Evolutionary conservation across 139 green algal genomes (phyloP), one percentile per base, ranked within the genome.

Genomic region (Coelastrella sp.): DNA sequence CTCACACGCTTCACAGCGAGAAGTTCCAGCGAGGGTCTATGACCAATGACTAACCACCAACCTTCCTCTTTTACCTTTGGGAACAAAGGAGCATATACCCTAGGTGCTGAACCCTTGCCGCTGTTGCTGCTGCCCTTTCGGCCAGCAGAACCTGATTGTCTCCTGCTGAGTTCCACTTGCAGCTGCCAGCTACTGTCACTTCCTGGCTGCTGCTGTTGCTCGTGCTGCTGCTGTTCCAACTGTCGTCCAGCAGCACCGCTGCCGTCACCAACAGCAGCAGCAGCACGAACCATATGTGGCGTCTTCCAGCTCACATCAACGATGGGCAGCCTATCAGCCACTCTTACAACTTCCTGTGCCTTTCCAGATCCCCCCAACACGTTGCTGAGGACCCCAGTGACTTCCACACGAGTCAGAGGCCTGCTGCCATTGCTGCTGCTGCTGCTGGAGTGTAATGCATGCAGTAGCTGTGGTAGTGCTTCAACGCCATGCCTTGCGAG

Each of bases 11-110:
- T 96, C 27, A 99, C 57, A 0, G 94, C 95, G 3, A 96, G 83
- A 81, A 99, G 90, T 91, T 98, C 94, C 5, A 90, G 69, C 0
- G 86, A 93, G 34, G 6, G 35, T 0, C 53, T 25, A 76, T 95
- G 81, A 1, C 93, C 96, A 37, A 95, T 68, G 63, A 99, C 81
- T 62, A 99, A 69, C 93, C 95, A 99, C 97, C 97, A 99, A 2
- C 97, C 95, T 86, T 99, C 97, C 83, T 99, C 96, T 86, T 99
- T 99, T 34, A 91, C 81, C 93, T 98, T 98, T 57, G 94, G 94
- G 73, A 97, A 98, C 27, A 89, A 89, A 0, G 95, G 95, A 5
- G 94, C 91, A 76, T 95, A 97, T 19, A 92, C 93, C 8, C 92
- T 83, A 0, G 91, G 89, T 68, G 69, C 85, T 30, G 64, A 5